A percentile compares a stretch with the other conserved stretches of the same genome.
Conservation (phyloP, 306 rosid species). For the Cucumis melo region DNA sequence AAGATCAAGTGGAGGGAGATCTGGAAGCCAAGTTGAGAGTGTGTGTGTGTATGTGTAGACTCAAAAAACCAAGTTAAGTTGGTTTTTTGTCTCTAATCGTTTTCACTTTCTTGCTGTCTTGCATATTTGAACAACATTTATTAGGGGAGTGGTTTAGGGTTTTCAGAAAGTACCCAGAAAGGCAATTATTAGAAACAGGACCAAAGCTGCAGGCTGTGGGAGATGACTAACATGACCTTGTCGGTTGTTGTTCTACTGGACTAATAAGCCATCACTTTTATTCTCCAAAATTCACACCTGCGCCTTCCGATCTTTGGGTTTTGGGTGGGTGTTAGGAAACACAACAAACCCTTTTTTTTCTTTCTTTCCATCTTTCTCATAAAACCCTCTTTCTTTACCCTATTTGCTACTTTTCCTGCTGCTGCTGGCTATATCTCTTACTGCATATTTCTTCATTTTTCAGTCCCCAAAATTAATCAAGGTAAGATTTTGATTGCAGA, state of each 20-base stretch:
- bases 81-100: neutral
- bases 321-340: slow-evolving; percentile 81
- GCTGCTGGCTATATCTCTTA: slow-evolving; percentile 16
- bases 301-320: neutral
- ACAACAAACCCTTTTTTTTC: neutral
- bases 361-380: neutral
- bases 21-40: slow-evolving; percentile 3
- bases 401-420: too few species aligned
- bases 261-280: neutral
- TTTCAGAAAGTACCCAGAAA: slow-evolving; percentile 23
- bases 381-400: neutral
- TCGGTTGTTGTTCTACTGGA: slow-evolving; percentile 52
- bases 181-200: slow-evolving; percentile 59
- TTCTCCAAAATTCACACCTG: neutral
- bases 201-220: slow-evolving; percentile 42
- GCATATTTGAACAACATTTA: slow-evolving; percentile 22
- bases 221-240: slow-evolving; percentile 74
- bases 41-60: neutral
- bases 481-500: slow-evolving; percentile 13
- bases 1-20: slow-evolving; percentile 26
- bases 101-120: neutral
- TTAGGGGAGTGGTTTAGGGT: slow-evolving; percentile 22
- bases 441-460: slow-evolving; percentile 22
- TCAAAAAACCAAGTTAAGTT: slow-evolving; percentile 4
- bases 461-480: slow-evolving; percentile 5